Evolutionary conservation across 2,329 filamentous ascomycete genomes (phyloP), one percentile per base, ranked within the genome.

Genomic region (Byssothecium circinans): DNA sequence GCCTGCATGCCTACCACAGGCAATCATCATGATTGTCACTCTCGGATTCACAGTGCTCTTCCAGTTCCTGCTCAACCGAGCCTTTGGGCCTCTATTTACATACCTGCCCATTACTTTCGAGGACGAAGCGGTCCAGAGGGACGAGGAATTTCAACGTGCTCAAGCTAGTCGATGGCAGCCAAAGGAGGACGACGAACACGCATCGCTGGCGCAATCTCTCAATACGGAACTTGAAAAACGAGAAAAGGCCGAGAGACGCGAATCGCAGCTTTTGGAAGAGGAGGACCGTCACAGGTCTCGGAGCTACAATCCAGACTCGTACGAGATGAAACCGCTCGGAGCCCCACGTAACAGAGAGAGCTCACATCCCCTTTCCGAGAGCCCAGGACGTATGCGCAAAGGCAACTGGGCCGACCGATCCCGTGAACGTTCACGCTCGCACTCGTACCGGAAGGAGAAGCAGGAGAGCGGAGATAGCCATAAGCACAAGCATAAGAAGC

Each of bases 91-190:
- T 2, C 79, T 99, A 8, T 86, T 95, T 66, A 83, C 87, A 32
- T 96, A 96, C 62, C 76, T 99, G 3, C 94, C 94, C 0, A 95
- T 97, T 54, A 97, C 92, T 0, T 84, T 97, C 45, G 94, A 99
- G 68, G 94, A 97, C 54, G 92, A 96, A 65, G 94, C 94, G 2
- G 89, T 94, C 0, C 76, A 89, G n/a, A 86, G 92, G 6, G 94
- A 99, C 58, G 84, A 92, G 62, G 89, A 88, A 32, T 99, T 97
- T 65, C 86, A 90, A 58, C 80, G 87, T 38, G 86, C 86, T 3
- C 90, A 95, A 66, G 84, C 86, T 47, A 78, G 78, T 18, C 85
- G 87, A 8, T 81, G 91, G 47, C 85, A 86, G 0, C 69, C 88
- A 10, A 67, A 69, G 29, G 74, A 81, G 0, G 78, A 81, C 2